Evolutionary conservation across 306 rosid genomes (phyloP).

Genomic region (Psophocarpus tetragonolobus): DNA sequence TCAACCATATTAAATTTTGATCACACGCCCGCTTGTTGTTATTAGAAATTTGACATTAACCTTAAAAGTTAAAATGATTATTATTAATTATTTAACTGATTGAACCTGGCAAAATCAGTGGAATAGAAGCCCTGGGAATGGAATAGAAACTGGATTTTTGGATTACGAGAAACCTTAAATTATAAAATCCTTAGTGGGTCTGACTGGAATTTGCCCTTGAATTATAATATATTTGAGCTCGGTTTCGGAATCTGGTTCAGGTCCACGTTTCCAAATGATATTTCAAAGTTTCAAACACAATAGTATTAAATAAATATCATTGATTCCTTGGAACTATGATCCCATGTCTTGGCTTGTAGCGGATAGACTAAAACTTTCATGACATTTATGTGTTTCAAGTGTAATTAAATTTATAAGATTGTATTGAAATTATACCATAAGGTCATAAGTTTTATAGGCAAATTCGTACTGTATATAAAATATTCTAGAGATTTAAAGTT

Average conservation of each 20-base stretch:
- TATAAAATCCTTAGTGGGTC: conserved; percentile 41
- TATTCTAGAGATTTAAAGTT: neutral
- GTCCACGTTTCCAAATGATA: conserved; percentile 65
- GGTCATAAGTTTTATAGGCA: neutral
- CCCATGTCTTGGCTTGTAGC: conserved; percentile 46
- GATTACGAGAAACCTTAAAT: conserved; percentile 65
- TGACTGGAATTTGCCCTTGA: conserved; percentile 41
- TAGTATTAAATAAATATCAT: conserved; percentile 9
- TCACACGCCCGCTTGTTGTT: conserved; percentile 54
- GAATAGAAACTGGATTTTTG: conserved; percentile 99
- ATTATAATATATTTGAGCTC: conserved; percentile 32
- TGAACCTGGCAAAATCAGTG: conserved; percentile 76
- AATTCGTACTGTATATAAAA: neutral
- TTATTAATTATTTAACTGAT: conserved; percentile 34
- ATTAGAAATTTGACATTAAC: conserved; percentile 42
- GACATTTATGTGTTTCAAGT: conserved; percentile 46
- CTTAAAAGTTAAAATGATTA: neutral
- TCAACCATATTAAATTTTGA: conserved; percentile 36
- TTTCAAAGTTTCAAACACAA: conserved; percentile 55
- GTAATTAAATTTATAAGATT: conserved; percentile 35
- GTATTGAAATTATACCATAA: conserved; percentile 64
- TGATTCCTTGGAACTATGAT: conserved; percentile 50
- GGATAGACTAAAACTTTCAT: conserved; percentile 44
- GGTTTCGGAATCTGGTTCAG: conserved; percentile 69
- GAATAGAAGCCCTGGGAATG: conserved; percentile 99